Evolutionary conservation across 352 stramenopile species (phyloP), one percentile per base, ranked within the genome.

Genomic region (Achlya hypogyna): DNA sequence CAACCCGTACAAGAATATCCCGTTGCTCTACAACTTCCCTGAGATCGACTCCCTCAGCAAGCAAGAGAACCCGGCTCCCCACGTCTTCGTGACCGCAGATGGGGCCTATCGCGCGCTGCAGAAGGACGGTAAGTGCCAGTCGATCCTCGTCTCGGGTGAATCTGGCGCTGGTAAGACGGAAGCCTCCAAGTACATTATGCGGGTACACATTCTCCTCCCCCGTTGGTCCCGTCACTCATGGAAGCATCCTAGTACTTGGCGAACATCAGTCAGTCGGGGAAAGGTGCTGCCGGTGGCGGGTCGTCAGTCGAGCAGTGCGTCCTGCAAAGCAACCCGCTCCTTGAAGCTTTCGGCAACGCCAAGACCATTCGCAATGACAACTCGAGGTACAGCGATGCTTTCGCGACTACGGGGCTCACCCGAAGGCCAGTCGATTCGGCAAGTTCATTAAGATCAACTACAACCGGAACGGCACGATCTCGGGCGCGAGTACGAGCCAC

Each of bases 391-490:
- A 1, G 34, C 18, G 4, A 18, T 65, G 27, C 4, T 14, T 20
- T 3, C 9, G 4, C 5, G 22, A 20, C 10, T 35, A 0, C 6
- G 5, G 20, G 18, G 32, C 20, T 65, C 28, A 51, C 2, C 25
- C n/a, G 25, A 22, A 5, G 12, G 1, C 18, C 51, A 97, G 87
- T 80, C 91, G 94, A 27, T 98, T 98, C 62, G 94, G 94, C 49
- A 98, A 98, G 77, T 97, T 97, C 65, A 98, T 98, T 76, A 96
- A 97, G 65, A 96, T 98, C 62, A 95, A 86, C 63, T 98, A 98
- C 78, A 75, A 98, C 69, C 56, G 72, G 10, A 86, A 96, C 60
- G 93, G 91, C 22, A 91, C 81, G 23, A 96, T 98, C 66, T 91
- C 86, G 0, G 92, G 91, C 14, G 91, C 90, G n/a, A 96, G 78